Evolutionary conservation across 306 rosid species (phyloP).

Genomic region (Vigna nakashimae): DNA sequence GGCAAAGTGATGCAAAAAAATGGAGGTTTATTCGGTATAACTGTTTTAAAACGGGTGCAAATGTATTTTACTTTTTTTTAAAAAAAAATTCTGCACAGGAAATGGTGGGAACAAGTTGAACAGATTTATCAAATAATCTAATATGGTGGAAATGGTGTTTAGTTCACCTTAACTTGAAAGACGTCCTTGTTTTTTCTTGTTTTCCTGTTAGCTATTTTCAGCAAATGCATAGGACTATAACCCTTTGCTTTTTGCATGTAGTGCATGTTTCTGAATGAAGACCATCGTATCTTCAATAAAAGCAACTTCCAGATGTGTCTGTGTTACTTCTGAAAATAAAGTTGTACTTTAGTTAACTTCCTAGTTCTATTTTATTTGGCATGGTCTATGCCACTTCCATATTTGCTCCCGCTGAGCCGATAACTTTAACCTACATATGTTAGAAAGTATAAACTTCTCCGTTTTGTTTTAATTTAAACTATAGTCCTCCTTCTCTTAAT

Average conservation of each 20-base stretch:
- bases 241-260: slow-evolving; percentile 2
- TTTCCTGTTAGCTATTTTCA: background rate
- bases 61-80: no score
- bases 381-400: background rate
- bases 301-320: background rate
- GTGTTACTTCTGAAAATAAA: slow-evolving; percentile 29
- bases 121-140: slow-evolving; percentile 10
- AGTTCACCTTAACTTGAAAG: no score
- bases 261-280: slow-evolving; percentile 17
- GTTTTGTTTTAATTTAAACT: background rate
- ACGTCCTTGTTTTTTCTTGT: no score
- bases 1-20: no score
- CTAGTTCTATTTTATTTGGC: slow-evolving; percentile 15
- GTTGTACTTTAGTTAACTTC: background rate
- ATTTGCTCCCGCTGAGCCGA: slow-evolving; percentile 2
- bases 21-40: no score
- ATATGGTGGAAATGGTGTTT: background rate
- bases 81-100: background rate
- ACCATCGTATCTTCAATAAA: slow-evolving; percentile 6
- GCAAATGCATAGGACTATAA: background rate
- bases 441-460: background rate
- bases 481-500: slow-evolving; percentile 16
- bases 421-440: background rate
- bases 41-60: no score
- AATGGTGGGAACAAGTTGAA: background rate